Base-by-base conservation (phyloP, 1,284 basidiomycete species). In the Fomitopsis pinicola region DNA sequence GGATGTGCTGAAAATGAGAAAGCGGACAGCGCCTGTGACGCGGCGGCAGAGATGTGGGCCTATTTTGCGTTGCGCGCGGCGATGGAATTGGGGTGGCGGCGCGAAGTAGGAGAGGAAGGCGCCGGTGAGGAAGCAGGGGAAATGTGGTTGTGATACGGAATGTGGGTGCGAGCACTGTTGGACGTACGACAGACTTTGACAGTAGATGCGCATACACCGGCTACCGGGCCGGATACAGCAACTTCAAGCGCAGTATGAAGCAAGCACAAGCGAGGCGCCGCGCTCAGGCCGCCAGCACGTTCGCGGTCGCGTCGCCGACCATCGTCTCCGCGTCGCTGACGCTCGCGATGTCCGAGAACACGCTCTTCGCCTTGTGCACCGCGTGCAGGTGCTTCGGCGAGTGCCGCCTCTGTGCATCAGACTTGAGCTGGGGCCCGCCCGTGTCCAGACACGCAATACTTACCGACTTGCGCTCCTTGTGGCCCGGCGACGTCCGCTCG, bases 241-340 rank as follows among this genome's bases (percentile, higher is more conserved):
- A 28, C 26, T 22, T 22, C 22, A 22, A 22, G 22, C 6, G 45
- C 45, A 12, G 7, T 26, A 28, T 26, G 22, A 8, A 22, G 22
- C 22, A 22, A 22, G 22, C 22, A 22, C 22, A 22, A 22, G 45
- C 45, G 22, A 8, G 22, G n/a, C 22, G 22, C 22, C 22, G 45
- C 6, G 48, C 26, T 33, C 28, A 50, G 7, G 48, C 48, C 10
- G 14, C 48, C 4, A 50, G 48, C 14, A 50, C 28, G 45, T 28
- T 28, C 9, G 45, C 45, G 22, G 2, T n/a, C 8, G 28, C 48
- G 28, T 54, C 52, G 36, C 52, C 52, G 35, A 54, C 52, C 35
- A 54, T 54, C 17, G 52, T 54, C 35, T 54, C 52, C 30, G 52
- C 52, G 35, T 54, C 52, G 52, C 52, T 54, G n/a, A 54, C 35